Base-by-base conservation (phyloP, 352 stramenopile species). In the Phytopythium helicoides region DNA sequence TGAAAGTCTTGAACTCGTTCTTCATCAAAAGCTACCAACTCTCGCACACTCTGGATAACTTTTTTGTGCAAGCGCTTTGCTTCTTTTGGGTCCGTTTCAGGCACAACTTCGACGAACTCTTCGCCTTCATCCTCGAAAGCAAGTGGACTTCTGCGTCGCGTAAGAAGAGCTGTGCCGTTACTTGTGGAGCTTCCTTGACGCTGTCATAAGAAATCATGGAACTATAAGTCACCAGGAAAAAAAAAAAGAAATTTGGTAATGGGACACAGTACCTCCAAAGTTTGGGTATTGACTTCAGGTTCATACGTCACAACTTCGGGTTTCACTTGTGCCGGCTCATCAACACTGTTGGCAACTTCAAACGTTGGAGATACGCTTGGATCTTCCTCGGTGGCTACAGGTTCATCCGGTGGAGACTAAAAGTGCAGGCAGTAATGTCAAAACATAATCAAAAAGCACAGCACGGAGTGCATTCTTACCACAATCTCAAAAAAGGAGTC, bases 1-100 rank as follows among this genome's bases (percentile, higher is more conserved):
- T 90, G 82, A 46, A 92, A 92, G 47, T 88, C 82, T 18, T 73
- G 76, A 12, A 90, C 77, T 34, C 82, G 82, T 35, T 90, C 82
- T 54, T 89, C 77, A 23, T 92, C 77, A 36, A 76, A 64, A 3
- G 54, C 47, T 6, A 90, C 80, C 16, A 82, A 60, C 31, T 88
- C 82, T 14, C 74, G 64, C 19, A 92, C 76, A 6, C 58, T 84
- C 35, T 81, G 63, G 19, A 92, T 58, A 22, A 92, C 79, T 26
- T 76, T 73, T 46, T 89, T 90, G 60, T 92, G 82, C 4, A 92
- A 66, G 33, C 70, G 78, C 57, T 89, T 89, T 6, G 77, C 74
- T n/a, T 62, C 73, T 19, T 67, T 75, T 9, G 80, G 62, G 38
- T 92, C 74, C 0, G 58, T 73, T 51, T 85, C 76, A 2, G 74